A percentile compares a stretch with the other conserved stretches of the same genome.
Conservation (phyloP, 2,329 filamentous ascomycete genomes). For the Penicillium sp. region DNA sequence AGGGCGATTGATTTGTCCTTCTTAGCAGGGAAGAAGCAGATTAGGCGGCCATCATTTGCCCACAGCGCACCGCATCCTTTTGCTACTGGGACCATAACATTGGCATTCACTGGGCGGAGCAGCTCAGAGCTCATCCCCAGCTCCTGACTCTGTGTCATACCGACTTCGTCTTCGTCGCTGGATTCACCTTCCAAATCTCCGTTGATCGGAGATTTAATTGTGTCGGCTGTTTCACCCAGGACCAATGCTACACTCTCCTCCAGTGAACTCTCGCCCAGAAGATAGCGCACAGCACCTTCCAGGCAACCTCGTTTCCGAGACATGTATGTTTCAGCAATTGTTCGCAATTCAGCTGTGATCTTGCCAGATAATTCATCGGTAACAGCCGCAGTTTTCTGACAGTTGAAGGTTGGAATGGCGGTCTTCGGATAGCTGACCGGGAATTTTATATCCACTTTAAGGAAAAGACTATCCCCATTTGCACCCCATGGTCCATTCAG, state of each 20-base stretch:
- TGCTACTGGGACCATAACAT: conserved; percentile 64
- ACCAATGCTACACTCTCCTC: conserved; percentile 57
- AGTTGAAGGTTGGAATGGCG: conserved; percentile 52
- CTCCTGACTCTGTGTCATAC: conserved; percentile 43
- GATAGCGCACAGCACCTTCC: conserved; percentile 62
- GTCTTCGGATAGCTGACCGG: conserved; percentile 56
- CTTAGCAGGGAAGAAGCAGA: conserved; percentile 59
- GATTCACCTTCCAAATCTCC: conserved; percentile 64
- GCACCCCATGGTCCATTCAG: conserved; percentile 62
- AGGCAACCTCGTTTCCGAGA: conserved; percentile 56
- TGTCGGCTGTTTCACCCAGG: conserved; percentile 58
- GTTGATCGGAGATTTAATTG: conserved; percentile 45
- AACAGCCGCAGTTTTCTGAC: conserved; percentile 60
- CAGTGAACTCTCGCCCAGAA: conserved; percentile 59
- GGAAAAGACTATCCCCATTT: conserved; percentile 52
- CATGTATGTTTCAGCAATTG: conserved; percentile 57
- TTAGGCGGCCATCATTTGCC: conserved; percentile 56
- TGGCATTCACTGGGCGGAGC: conserved; percentile 57
- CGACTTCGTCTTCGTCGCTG: conserved; percentile 73
- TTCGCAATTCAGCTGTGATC: conserved; percentile 53
- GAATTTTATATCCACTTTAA: conserved; percentile 60
- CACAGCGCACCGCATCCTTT: conserved; percentile 60
- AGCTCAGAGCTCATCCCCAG: conserved; percentile 53
- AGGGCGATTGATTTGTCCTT: conserved; percentile 52
- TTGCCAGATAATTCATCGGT: conserved; percentile 51